These are phyloP conservation scores for Schizochytrium sp. DNA, from an alignment of 108 stramenopile genomes.

Conservation along the genomic window DNA sequence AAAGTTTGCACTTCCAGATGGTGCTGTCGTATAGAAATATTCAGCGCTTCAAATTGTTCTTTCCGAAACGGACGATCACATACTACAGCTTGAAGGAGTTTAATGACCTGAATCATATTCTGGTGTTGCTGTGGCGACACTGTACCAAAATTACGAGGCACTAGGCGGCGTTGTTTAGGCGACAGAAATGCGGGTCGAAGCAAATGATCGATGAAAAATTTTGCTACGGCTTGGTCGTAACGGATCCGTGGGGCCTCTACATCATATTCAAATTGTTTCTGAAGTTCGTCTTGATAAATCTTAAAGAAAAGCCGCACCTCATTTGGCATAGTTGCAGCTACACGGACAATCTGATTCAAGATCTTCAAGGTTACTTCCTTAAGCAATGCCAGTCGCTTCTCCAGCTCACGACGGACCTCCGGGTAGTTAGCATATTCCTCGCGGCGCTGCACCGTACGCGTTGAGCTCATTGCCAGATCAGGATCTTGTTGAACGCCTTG, in stretches of 20 bases:
- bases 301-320: background rate
- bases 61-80: constrained; percentile 1
- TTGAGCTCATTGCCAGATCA: background rate
- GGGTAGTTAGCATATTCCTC: background rate
- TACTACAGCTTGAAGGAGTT: background rate
- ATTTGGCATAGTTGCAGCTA: background rate
- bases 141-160: constrained; percentile 9
- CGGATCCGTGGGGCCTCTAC: background rate
- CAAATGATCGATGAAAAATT: constrained; percentile 8
- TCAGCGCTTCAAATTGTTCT: constrained; percentile 31
- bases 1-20: constrained; percentile 8
- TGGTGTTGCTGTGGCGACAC: constrained; percentile 33
- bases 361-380: background rate
- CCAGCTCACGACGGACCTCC: constrained; percentile 47
- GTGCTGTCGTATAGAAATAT: constrained; percentile 55
- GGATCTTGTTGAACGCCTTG: background rate
- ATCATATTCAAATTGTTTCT: background rate
- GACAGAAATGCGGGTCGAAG: constrained; percentile 27
- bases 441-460: constrained; percentile 3
- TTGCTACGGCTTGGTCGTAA: constrained; percentile 42
- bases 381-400: background rate
- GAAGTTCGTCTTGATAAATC: constrained; percentile 23
- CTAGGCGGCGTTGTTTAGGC: background rate
- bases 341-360: constrained; percentile 9
- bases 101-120: constrained; percentile 10